phyloP scores from a whole-genome alignment of 2,329 filamentous ascomycete genomes.

The Diaporthe sp. region DNA sequence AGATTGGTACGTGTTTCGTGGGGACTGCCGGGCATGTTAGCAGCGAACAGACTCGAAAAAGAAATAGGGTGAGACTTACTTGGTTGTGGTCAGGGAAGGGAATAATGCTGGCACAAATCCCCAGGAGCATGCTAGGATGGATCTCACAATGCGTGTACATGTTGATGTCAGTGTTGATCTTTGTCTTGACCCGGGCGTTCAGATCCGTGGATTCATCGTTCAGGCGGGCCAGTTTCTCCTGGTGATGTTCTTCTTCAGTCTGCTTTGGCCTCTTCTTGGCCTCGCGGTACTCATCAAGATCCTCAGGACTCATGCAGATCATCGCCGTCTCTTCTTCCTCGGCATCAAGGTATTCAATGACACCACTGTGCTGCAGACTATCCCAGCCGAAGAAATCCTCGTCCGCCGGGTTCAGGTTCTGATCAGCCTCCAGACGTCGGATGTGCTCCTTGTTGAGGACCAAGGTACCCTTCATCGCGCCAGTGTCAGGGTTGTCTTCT shows the following conservation, averaged over 20 bases:
- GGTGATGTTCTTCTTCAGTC: conserved; percentile 78
- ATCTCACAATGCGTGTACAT: conserved; percentile 99
- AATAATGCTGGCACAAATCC: conserved; percentile 99
- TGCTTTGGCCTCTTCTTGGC: conserved; percentile 74
- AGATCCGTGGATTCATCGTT: conserved; percentile 75
- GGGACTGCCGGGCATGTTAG: conserved; percentile 71
- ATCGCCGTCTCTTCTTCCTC: conserved; percentile 99
- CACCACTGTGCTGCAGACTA: conserved; percentile 83
- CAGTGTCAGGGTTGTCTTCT: conserved; percentile 76
- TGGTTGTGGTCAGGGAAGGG: conserved; percentile 99
- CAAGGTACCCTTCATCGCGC: conserved; percentile 72
- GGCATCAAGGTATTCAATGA: conserved; percentile 95
- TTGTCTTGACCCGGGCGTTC: conserved; percentile 88
- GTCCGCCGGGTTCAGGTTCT: conserved; percentile 70
- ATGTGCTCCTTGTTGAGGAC: conserved; percentile 88
- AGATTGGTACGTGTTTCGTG: conserved; percentile 98
- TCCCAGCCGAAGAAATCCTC: conserved; percentile 84
- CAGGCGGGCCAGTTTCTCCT: conserved; percentile 72
- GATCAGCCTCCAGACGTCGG: conserved; percentile 78
- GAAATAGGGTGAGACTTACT: conserved; percentile 53
- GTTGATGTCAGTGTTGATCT: conserved; percentile 86
- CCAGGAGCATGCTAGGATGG: conserved; percentile 98
- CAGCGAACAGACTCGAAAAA: conserved; percentile 15
- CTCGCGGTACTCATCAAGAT: conserved; percentile 81
- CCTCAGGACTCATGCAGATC: conserved; percentile 99